Conservation (phyloP, 495 filamentous ascomycete genomes). For the Penicillium lividum region DNA sequence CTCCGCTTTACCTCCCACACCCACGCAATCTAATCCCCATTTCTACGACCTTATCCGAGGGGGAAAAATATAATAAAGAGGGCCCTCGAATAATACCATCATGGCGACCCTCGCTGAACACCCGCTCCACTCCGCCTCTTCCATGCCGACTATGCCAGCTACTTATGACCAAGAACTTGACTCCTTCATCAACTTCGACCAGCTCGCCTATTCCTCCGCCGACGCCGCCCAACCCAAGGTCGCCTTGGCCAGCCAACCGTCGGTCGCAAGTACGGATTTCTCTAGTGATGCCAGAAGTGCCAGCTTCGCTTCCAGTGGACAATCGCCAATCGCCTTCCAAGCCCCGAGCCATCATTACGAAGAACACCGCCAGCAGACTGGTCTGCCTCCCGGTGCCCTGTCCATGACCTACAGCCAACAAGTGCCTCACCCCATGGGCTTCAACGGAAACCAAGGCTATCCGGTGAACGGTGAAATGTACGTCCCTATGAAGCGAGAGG, state of each 20-base stretch:
- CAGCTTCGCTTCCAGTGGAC: conserved; percentile 43
- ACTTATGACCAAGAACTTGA: conserved; percentile 52
- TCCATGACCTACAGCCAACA: conserved; percentile 57
- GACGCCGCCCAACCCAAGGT: conserved; percentile 44
- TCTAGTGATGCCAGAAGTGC: conserved; percentile 41
- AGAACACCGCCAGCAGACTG: conserved; percentile 87
- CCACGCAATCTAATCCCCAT: conserved; percentile 5
- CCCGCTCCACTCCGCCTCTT: conserved; percentile 30
- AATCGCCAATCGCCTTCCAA: conserved; percentile 60
- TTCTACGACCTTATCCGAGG: conserved; percentile 1
- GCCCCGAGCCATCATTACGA: conserved; percentile 93
- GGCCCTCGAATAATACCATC: conserved; percentile 14
- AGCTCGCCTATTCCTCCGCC: conserved; percentile 45
- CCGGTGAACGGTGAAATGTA: conserved; percentile 48
- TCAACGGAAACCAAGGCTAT: conserved; percentile 44
- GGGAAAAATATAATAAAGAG: neutral
- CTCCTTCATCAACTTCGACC: conserved; percentile 53
- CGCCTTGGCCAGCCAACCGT: conserved; percentile 37
- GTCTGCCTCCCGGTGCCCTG: conserved; percentile 76
- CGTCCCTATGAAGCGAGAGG: conserved; percentile 55
- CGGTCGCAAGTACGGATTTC: conserved; percentile 42
- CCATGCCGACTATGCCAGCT: conserved; percentile 31
- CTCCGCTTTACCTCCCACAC: conserved; percentile 13
- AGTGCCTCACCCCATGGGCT: neutral
- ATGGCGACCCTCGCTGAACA: conserved; percentile 49